Evolutionary conservation across 2,329 filamentous ascomycete genomes (phyloP).

Genomic region (Cladophialophora psammophila): DNA sequence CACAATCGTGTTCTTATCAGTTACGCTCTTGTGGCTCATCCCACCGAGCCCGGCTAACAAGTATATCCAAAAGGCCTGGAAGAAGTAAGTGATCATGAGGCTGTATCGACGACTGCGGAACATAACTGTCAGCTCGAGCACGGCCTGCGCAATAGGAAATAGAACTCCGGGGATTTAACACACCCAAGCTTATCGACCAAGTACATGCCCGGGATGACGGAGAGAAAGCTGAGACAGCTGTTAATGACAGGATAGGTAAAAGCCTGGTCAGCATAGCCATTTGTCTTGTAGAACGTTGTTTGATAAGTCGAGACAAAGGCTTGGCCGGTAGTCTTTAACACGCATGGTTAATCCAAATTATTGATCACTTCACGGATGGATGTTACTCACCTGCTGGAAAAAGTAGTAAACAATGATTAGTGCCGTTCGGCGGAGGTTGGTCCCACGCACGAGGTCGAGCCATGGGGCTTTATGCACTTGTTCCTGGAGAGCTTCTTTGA

Average conservation of each 20-base stretch:
- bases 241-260: not conserved
- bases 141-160: not conserved
- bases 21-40: not conserved
- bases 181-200: not conserved
- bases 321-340: not conserved
- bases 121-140: not conserved
- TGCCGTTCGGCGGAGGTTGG: constrained; percentile 8
- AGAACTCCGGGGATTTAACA: not conserved
- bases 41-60: not conserved
- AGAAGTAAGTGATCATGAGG: not conserved
- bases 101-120: not conserved
- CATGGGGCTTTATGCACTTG: constrained; percentile 1
- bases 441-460: constrained; percentile 8
- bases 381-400: constrained; percentile 8
- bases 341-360: not conserved
- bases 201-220: not conserved
- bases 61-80: not conserved
- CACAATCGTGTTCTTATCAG: not conserved
- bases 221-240: not conserved
- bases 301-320: not conserved
- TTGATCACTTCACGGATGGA: not conserved
- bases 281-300: not conserved
- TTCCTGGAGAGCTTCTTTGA: constrained; percentile 3
- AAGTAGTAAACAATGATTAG: not conserved
- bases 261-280: not conserved